Base-by-base conservation (phyloP, 352 stramenopile genomes). In the Pseudoperonospora humuli region DNA sequence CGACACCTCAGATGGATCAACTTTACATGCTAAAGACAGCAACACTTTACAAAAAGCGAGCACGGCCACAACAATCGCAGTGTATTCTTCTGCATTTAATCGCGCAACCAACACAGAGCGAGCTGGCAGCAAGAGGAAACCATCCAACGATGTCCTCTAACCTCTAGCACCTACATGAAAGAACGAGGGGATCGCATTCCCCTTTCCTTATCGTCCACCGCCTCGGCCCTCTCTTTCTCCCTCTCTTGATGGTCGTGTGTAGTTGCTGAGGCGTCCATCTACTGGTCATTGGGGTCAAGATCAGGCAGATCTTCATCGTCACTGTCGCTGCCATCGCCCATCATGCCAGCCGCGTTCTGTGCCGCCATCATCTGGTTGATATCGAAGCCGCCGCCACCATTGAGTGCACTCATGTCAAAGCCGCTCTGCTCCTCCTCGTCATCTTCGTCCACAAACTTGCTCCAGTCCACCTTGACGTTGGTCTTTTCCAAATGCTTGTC, bases 401-500 rank as follows among this genome's bases (percentile, higher is more conserved):
- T 84, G 35, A 92, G 75, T 52, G 82, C 83, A 51, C 72, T 90
- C 70, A 91, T 84, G 57, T 94, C 82, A 48, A 94, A 92, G 54
- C 79, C 76, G 17, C 54, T 62, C 50, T 86, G 67, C 35, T 94
- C 90, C 17, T 95, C 86, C 44, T 97, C 90, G 32, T 98, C 94
- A 61, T 98, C 94, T 64, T 98, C 93, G 61, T 98, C 94, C 28
- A 97, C 89, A 62, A 96, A 98, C 62, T 95, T 93, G 78, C 90
- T 82, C 94, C 94, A 98, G 70, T 98, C 94, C 58, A 96, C 82
- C 61, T 91, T 93, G 7, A 98, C 90, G 57, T 97, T 96, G 59
- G 95, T 97, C 77, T 98, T 98, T 66, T 98, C 90, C 41, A 97
- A 60, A 39, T 75, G 56, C 80, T 98, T 98, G 74, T 98, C 93